These are phyloP conservation scores for Lactarius sanguifluus DNA, from an alignment of 768 basidiomycete genomes.

Conservation along the genomic window DNA sequence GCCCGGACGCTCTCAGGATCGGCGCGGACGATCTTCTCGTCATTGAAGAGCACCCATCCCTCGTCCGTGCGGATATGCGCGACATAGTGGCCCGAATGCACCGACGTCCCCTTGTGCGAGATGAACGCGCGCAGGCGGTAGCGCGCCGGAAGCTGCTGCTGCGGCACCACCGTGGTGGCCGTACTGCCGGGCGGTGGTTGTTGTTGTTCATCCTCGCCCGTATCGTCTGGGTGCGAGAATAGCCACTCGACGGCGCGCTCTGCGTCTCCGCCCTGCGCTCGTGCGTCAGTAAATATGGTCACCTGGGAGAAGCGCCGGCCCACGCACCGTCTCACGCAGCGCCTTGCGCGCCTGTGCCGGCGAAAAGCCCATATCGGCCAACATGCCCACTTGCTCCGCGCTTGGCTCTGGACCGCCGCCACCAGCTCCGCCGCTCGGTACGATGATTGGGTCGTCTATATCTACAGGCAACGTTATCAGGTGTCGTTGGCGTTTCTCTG, in stretches of 20 bases:
- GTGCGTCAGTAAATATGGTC: too few species aligned
- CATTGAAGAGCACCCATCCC: slow-evolving; percentile 91
- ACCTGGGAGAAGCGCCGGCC: too few species aligned
- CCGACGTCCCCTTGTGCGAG: slow-evolving; percentile 94
- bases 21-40: slow-evolving; percentile 93
- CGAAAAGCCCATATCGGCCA: slow-evolving; percentile 94
- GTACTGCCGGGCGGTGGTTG: too few species aligned
- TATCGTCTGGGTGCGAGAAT: slow-evolving; percentile 90
- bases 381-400: slow-evolving; percentile 65
- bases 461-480: slow-evolving; percentile 46
- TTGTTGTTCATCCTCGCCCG: slow-evolving; percentile 51
- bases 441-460: slow-evolving; percentile 76
- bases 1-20: slow-evolving; percentile 78
- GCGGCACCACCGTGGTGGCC: slow-evolving; percentile 41
- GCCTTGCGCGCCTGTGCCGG: slow-evolving; percentile 81
- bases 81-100: slow-evolving; percentile 93
- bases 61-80: slow-evolving; percentile 61
- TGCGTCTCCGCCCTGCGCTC: slow-evolving; percentile 58
- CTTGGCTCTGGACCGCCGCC: slow-evolving; percentile 53
- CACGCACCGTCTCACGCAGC: slow-evolving; percentile 75
- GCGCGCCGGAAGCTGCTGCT: slow-evolving; percentile 58
- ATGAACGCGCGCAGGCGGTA: slow-evolving; percentile 92
- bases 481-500: too few species aligned
- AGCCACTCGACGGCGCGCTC: slow-evolving; percentile 96
- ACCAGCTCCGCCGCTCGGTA: slow-evolving; percentile 29